A percentile compares a stretch with the other conserved stretches of the same genome.
Evolutionary conservation across 768 basidiomycete species (phyloP).

Genomic region (Calocybe indica): DNA sequence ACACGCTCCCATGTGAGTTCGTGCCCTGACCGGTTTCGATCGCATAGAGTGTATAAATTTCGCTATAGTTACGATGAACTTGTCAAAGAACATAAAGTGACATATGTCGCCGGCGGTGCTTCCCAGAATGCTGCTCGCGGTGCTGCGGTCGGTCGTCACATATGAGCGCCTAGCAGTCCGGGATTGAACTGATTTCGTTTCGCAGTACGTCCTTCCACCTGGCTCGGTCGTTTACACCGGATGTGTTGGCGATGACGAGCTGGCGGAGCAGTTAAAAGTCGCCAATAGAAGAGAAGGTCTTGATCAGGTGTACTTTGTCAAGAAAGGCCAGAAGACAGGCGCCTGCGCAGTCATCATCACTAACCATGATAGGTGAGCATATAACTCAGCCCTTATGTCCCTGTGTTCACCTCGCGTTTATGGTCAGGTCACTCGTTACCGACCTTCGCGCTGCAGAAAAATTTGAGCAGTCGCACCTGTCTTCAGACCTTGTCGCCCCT

Average conservation of each 20-base stretch:
- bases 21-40: neutral
- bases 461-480: slow-evolving; percentile 78
- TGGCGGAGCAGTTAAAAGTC: slow-evolving; percentile 80
- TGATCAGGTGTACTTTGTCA: slow-evolving; percentile 82
- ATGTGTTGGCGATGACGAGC: slow-evolving; percentile 89
- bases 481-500: slow-evolving; percentile 66
- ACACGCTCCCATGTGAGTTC: slow-evolving; percentile 75
- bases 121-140: slow-evolving; percentile 95
- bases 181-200: slow-evolving; percentile 4
- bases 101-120: slow-evolving; percentile 96
- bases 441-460: slow-evolving; percentile 87
- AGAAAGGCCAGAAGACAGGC: slow-evolving; percentile 83
- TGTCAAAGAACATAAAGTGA: slow-evolving; percentile 65
- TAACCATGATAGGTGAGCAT: slow-evolving; percentile 75
- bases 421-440: slow-evolving; percentile 81
- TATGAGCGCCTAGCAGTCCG: slow-evolving; percentile 3
- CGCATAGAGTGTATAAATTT: slow-evolving; percentile 1
- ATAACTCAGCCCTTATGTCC: neutral
- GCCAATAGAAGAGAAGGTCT: slow-evolving; percentile 94
- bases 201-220: slow-evolving; percentile 84
- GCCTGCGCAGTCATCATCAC: slow-evolving; percentile 96
- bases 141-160: slow-evolving; percentile 68
- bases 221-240: slow-evolving; percentile 91
- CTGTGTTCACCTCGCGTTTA: neutral
- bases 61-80: slow-evolving; percentile 80